phyloP scores from a whole-genome alignment of 2,329 filamentous ascomycete genomes.

The Rhynchosporium agropyri region DNA sequence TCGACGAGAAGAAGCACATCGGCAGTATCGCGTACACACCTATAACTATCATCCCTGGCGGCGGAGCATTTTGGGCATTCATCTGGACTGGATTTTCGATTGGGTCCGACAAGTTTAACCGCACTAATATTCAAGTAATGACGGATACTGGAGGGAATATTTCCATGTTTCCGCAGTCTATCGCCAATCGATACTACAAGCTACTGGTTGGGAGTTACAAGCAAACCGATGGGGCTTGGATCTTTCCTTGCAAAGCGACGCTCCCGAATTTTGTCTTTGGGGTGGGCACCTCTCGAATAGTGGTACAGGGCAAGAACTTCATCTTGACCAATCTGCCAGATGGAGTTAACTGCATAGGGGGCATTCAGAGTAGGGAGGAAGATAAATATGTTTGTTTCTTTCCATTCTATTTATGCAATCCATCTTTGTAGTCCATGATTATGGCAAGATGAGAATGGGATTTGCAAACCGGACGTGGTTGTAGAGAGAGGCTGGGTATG shows the following conservation, averaged over 20 bases:
- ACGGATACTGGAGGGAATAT: slow-evolving; percentile 46
- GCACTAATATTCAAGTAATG: slow-evolving; percentile 39
- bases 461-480: slow-evolving; percentile 28
- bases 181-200: slow-evolving; percentile 8
- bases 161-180: slow-evolving; percentile 38
- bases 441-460: slow-evolving; percentile 28
- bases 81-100: slow-evolving; percentile 52
- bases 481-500: neutral
- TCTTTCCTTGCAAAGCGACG: slow-evolving; percentile 40
- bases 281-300: slow-evolving; percentile 37
- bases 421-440: slow-evolving; percentile 35
- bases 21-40: slow-evolving; percentile 54
- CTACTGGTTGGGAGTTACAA: slow-evolving; percentile 39
- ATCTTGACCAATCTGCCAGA: slow-evolving; percentile 37
- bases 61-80: slow-evolving; percentile 56
- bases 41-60: slow-evolving; percentile 44
- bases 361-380: slow-evolving; percentile 30
- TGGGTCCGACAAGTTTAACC: slow-evolving; percentile 51
- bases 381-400: slow-evolving; percentile 24
- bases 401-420: slow-evolving; percentile 29
- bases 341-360: slow-evolving; percentile 32
- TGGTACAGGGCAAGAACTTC: slow-evolving; percentile 42
- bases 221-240: slow-evolving; percentile 37
- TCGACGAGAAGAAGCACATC: slow-evolving; percentile 54
- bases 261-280: slow-evolving; percentile 43